phyloP scores from a whole-genome alignment of 2,329 filamentous ascomycete species.

The Colletotrichum destructivum region DNA sequence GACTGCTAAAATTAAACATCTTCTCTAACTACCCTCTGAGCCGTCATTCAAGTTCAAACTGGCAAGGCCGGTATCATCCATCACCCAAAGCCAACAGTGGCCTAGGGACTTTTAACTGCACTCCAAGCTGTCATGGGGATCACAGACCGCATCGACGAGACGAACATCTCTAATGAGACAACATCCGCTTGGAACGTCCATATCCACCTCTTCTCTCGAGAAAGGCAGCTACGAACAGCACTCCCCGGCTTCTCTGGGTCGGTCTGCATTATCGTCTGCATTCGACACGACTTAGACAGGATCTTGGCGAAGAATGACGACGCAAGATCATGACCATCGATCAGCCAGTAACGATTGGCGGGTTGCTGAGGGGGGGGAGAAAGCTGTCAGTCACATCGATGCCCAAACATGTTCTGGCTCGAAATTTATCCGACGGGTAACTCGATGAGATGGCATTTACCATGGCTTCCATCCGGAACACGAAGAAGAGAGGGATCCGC shows the following conservation, averaged over 20 bases:
- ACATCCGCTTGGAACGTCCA: neutral
- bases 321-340: neutral
- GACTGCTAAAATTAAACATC: neutral
- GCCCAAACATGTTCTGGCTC: neutral
- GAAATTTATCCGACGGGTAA: neutral
- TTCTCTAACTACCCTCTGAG: neutral
- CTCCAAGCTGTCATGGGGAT: too few species aligned
- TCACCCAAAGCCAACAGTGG: neutral
- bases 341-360: neutral
- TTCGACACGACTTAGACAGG: neutral
- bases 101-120: too few species aligned
- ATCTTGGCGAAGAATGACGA: neutral
- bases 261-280: neutral
- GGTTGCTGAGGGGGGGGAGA: constrained; percentile 1
- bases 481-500: neutral
- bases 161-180: neutral
- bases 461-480: neutral
- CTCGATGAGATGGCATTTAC: constrained; percentile 6
- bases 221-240: neutral
- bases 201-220: too few species aligned
- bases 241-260: neutral
- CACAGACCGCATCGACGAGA: neutral
- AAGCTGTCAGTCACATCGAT: neutral
- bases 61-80: neutral
- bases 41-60: neutral